Conservation (phyloP, 2,329 filamentous ascomycete genomes). For the Zymoseptoria ardabiliae region DNA sequence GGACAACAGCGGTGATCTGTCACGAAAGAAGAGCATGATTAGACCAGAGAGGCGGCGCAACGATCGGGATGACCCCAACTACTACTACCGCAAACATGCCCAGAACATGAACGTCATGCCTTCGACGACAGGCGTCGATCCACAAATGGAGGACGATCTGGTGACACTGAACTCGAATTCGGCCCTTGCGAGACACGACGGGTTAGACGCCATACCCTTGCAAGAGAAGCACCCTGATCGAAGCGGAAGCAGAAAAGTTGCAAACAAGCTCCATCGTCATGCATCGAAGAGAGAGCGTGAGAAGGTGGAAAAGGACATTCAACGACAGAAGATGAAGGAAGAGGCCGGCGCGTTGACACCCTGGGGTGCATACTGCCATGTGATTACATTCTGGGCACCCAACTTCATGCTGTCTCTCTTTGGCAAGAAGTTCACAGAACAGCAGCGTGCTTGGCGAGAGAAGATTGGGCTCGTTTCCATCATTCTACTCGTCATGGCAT, state of each 20-base stretch:
- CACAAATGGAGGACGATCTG: constrained; percentile 61
- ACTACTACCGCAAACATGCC: constrained; percentile 90
- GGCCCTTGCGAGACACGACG: neutral
- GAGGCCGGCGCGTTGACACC: constrained; percentile 70
- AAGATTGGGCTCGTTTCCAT: constrained; percentile 96
- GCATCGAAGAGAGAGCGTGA: constrained; percentile 56
- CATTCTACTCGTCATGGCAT: constrained; percentile 76
- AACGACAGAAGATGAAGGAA: constrained; percentile 51
- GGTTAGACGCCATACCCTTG: constrained; percentile 13
- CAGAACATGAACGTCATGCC: constrained; percentile 85
- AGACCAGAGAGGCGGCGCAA: constrained; percentile 81
- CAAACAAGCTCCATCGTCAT: constrained; percentile 48
- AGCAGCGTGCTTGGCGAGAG: constrained; percentile 90
- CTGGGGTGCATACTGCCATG: constrained; percentile 92
- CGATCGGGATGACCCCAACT: constrained; percentile 83
- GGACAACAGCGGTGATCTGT: constrained; percentile 41
- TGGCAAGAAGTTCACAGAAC: constrained; percentile 74
- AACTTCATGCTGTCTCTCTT: constrained; percentile 78
- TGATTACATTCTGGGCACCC: constrained; percentile 91
- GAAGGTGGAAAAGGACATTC: constrained; percentile 47
- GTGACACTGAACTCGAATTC: constrained; percentile 52
- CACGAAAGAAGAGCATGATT: constrained; percentile 80
- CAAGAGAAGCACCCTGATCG: constrained; percentile 23
- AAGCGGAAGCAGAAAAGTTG: constrained; percentile 28
- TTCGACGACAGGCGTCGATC: constrained; percentile 87